Percentiles rank a stretch among this genome's conserved stretches.
Conservation (phyloP, 192 early-diverging fungal genomes). For the Geosiphon pyriformis region DNA sequence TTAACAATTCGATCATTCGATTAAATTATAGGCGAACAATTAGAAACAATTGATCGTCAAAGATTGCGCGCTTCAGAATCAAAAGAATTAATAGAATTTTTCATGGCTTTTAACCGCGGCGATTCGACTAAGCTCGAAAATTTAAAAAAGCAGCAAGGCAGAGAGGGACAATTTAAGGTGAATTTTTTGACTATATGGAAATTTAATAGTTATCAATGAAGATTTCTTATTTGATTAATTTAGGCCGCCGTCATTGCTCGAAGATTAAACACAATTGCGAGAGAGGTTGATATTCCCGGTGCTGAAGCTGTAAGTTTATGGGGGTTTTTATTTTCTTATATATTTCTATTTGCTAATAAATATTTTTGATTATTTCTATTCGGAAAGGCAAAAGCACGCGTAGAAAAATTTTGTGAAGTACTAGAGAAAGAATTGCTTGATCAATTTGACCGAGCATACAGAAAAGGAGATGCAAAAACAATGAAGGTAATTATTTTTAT, state of each 20-base stretch:
- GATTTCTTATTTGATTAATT: background rate
- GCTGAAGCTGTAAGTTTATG: conserved; percentile 58
- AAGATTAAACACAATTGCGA: conserved; percentile 77
- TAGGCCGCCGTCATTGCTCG: conserved; percentile 82
- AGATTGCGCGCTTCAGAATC: conserved; percentile 81
- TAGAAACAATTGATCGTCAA: conserved; percentile 94
- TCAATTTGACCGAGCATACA: conserved; percentile 83
- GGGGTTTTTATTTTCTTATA: background rate
- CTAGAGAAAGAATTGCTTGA: conserved; percentile 86
- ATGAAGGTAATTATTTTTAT: conserved; percentile 63
- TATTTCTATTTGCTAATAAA: background rate
- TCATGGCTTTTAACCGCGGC: conserved; percentile 84
- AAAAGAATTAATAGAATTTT: conserved; percentile 88
- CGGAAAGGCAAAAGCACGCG: conserved; percentile 68
- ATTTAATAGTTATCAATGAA: background rate
- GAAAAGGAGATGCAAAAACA: conserved; percentile 58
- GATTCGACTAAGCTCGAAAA: conserved; percentile 68
- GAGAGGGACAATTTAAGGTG: conserved; percentile 81
- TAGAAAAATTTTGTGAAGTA: conserved; percentile 89
- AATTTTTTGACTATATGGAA: background rate
- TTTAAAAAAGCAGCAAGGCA: conserved; percentile 61
- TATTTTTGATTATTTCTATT: conserved; percentile 38
- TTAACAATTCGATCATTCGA: background rate
- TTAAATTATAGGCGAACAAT: conserved; percentile 72
- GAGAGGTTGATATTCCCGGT: conserved; percentile 70